Evolutionary conservation across 208 protist genomes (phyloP).

Genomic region (Balamuthia mandrillaris): DNA sequence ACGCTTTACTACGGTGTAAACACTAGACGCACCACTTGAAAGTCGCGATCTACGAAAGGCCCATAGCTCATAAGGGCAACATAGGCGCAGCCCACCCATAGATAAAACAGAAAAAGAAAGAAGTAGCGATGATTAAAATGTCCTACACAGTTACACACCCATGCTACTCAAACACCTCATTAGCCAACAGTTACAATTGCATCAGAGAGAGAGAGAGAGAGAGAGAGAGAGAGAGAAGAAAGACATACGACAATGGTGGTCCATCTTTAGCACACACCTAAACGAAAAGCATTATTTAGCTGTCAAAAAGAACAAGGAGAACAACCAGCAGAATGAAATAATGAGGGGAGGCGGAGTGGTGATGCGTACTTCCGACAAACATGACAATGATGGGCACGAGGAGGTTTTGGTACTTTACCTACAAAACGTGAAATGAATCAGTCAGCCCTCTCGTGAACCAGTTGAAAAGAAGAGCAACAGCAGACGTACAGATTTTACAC

Average conservation of each 20-base stretch:
- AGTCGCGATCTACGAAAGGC: neutral
- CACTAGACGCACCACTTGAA: neutral
- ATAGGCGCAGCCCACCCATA: neutral
- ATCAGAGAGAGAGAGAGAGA: neutral
- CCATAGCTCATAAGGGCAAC: neutral
- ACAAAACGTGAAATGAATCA: neutral
- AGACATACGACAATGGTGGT: slow-evolving; percentile 29
- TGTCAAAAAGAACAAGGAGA: neutral
- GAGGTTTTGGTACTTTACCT: neutral
- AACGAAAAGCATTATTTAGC: too few species aligned
- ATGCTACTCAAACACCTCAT: slow-evolving; percentile 3
- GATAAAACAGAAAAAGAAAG: slow-evolving; percentile 26
- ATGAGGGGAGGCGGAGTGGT: neutral
- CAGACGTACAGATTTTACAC: slow-evolving; percentile 2
- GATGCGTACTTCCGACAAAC: neutral
- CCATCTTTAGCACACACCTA: slow-evolving; percentile 23
- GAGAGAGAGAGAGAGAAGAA: neutral
- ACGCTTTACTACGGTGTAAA: too few species aligned
- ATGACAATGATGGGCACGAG: slow-evolving; percentile 15
- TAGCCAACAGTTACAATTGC: neutral
- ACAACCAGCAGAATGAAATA: neutral
- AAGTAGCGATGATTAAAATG: slow-evolving; percentile 38
- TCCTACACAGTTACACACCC: slow-evolving; percentile 38
- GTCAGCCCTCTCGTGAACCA: neutral
- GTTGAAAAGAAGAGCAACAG: neutral